A percentile compares a stretch with the other conserved stretches of the same genome.
Conservation (phyloP, 2,329 filamentous ascomycete species). For the Botrytis byssoidea region DNA sequence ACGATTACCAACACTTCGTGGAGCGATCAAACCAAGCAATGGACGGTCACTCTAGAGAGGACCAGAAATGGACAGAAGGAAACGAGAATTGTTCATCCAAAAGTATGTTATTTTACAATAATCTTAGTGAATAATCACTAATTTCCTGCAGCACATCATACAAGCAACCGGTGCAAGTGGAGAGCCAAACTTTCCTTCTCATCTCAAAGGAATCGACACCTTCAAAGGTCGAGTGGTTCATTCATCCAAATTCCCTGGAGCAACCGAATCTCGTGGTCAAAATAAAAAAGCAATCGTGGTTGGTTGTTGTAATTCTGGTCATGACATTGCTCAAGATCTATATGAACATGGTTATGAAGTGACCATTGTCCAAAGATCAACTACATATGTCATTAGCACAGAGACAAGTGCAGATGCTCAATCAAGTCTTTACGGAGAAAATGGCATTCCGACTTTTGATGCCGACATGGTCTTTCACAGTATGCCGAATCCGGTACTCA, state of each 20-base stretch:
- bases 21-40: conserved; percentile 49
- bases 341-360: conserved; percentile 64
- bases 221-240: conserved; percentile 63
- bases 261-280: conserved; percentile 43
- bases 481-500: conserved; percentile 58
- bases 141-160: conserved; percentile 33
- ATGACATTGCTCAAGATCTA: conserved; percentile 69
- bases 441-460: conserved; percentile 60
- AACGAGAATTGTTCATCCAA: conserved; percentile 23
- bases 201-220: conserved; percentile 47
- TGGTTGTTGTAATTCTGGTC: conserved; percentile 66
- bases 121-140: background rate
- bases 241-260: conserved; percentile 58
- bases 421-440: conserved; percentile 42
- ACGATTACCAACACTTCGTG: conserved; percentile 45
- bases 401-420: conserved; percentile 44
- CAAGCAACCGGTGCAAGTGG: conserved; percentile 46
- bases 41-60: conserved; percentile 54
- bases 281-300: conserved; percentile 64
- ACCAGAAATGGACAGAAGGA: conserved; percentile 32
- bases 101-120: conserved; percentile 11
- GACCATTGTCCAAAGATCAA: conserved; percentile 67
- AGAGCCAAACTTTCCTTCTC: conserved; percentile 52
- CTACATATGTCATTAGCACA: conserved; percentile 62
- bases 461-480: conserved; percentile 61